Evolutionary conservation across 179 eudicot genomes (phyloP), one percentile per base, ranked within the genome.

Genomic region (Gypsophila paniculata): DNA sequence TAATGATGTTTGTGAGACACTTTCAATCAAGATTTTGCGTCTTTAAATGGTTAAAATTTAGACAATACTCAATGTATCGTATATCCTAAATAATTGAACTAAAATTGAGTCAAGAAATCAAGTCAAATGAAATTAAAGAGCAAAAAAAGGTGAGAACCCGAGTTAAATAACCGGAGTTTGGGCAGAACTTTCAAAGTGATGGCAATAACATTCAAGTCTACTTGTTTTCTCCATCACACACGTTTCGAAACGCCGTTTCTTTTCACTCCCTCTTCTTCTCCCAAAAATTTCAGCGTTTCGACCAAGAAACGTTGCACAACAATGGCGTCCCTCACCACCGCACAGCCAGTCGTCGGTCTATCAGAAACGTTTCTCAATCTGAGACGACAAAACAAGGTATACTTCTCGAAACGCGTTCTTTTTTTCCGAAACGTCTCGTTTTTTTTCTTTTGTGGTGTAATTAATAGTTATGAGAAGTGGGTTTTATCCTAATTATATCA

Each of bases 181-280:
- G 11, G 11, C 8, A 52, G 8, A 7, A 15, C 4, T 52, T 52
- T 52, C 14, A 57, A 57, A 58, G 62, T 58, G 34, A 58, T 63
- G 68, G 68, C 68, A 38, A 7, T 25, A 19, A 17, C 69, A 3
- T 44, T 65, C 34, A 65, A 65, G 54, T 22, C 34, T 44, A 21
- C 52, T 2, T 11, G 32, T 4, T 42, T 65, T 19, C 69, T 65
- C 21, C 69, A 65, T 10, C 69, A 65, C 42, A 38, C 51, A 22
- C 69, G 69, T 65, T 65, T 65, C 69, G 36, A 44, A 65, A 42
- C 69, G 2, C 34, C 54, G 34, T 65, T 42, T 65, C 34, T 64
- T 38, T 9, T 14, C 0, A 63, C 22, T 39, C n/a, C 26, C 6
- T 44, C 69, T 12, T 8, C 69, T 65, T 65, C 54, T 12, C 10